A percentile compares a stretch with the other conserved stretches of the same genome.
These are phyloP conservation scores for Cunninghamia lanceolata DNA, from an alignment of 75 land plant species.

Conservation along the genomic window DNA sequence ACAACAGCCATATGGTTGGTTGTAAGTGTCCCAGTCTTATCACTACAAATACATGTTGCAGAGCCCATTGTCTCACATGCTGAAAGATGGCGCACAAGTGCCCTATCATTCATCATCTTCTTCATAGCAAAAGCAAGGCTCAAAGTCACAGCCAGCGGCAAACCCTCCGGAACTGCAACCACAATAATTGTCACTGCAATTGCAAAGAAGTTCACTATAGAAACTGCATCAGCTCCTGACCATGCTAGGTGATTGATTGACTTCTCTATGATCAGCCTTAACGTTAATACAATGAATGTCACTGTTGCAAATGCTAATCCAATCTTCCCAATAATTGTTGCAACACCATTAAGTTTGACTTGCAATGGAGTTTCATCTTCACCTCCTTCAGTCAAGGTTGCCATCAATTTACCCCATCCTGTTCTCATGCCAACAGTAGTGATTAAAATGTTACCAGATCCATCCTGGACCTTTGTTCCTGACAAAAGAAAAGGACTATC, in stretches of 20 bases:
- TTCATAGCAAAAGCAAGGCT: constrained; percentile 95
- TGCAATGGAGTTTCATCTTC: constrained; percentile 68
- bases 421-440: constrained; percentile 67
- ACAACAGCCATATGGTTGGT: constrained; percentile 82
- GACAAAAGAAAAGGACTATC: constrained; percentile 56
- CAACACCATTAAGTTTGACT: constrained; percentile 60
- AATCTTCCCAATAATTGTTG: constrained; percentile 61
- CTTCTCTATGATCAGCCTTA: constrained; percentile 36
- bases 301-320: constrained; percentile 45
- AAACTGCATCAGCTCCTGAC: constrained; percentile 34
- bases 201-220: constrained; percentile 57
- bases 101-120: constrained; percentile 74
- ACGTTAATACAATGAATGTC: constrained; percentile 46
- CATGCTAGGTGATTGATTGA: constrained; percentile 23
- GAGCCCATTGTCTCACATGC: constrained; percentile 98
- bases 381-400: constrained; percentile 48
- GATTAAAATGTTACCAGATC: constrained; percentile 53
- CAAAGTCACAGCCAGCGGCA: constrained; percentile 87
- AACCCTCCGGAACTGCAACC: constrained; percentile 94
- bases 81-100: constrained; percentile 81
- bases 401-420: constrained; percentile 69
- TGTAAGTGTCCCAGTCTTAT: constrained; percentile 88
- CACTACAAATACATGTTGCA: constrained; percentile 80
- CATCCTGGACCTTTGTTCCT: constrained; percentile 74
- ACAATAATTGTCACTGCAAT: constrained; percentile 82